Conservation (phyloP, 106 monocot species). For the Dioscorea alata region DNA sequence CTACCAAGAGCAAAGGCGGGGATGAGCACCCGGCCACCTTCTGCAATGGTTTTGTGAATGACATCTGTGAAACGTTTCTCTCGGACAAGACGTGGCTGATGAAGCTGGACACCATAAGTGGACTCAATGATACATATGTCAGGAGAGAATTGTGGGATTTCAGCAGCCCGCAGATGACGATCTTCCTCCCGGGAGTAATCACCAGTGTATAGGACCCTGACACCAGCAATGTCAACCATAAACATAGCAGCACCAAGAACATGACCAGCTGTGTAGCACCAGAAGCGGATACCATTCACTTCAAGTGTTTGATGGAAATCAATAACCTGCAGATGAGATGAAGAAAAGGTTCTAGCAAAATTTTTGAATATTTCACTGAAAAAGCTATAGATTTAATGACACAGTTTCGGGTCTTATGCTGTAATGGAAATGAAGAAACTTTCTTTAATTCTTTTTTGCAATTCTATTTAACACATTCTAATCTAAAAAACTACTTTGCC, state of each 20-base stretch:
- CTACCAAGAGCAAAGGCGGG: conserved; percentile 98
- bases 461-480: too few species aligned
- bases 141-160: conserved; percentile 33
- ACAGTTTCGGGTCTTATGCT: too few species aligned
- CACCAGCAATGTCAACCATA: conserved; percentile 95
- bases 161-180: conserved; percentile 79
- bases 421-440: too few species aligned
- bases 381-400: too few species aligned
- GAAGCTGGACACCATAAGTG: conserved; percentile 91
- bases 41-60: conserved; percentile 71
- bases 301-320: conserved; percentile 97
- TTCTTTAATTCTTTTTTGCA: too few species aligned
- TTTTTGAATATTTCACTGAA: too few species aligned
- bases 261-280: conserved; percentile 99
- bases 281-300: conserved; percentile 97
- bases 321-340: conserved; percentile 56
- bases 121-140: conserved; percentile 95
- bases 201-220: conserved; percentile 91
- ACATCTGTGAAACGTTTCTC: conserved; percentile 97
- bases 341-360: too few species aligned
- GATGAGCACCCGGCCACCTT: conserved; percentile 88
- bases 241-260: conserved; percentile 99
- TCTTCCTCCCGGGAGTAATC: conserved; percentile 98
- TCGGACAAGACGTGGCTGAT: conserved; percentile 73
- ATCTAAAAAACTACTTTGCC: too few species aligned